Percentiles rank a stretch among this genome's conserved stretches.
Conservation (phyloP, 2,329 filamentous ascomycete genomes). For the Hyphodiscus sp. region DNA sequence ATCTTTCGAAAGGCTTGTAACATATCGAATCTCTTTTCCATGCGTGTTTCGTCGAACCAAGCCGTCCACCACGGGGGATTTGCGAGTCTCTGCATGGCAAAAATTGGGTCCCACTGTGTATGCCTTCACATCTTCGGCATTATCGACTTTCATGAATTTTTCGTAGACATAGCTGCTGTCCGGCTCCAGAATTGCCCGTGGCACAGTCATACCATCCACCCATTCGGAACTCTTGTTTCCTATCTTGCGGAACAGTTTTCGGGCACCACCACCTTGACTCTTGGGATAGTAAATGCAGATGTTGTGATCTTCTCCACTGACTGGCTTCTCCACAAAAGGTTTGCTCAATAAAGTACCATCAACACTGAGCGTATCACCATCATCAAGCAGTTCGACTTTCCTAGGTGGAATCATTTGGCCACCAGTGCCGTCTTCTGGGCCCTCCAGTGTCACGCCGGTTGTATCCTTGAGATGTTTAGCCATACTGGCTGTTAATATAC, state of each 20-base stretch:
- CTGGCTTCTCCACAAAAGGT: constrained; percentile 96
- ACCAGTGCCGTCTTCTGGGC: constrained; percentile 60
- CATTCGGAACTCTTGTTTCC: constrained; percentile 99
- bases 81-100: constrained; percentile 94
- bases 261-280: constrained; percentile 78
- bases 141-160: constrained; percentile 93
- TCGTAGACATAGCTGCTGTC: constrained; percentile 90
- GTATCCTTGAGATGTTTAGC: constrained; percentile 73
- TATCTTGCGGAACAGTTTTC: constrained; percentile 91
- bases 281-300: constrained; percentile 96
- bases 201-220: constrained; percentile 67
- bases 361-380: constrained; percentile 80
- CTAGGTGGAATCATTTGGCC: constrained; percentile 45
- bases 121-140: constrained; percentile 96
- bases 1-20: constrained; percentile 73
- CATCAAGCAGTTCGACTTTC: constrained; percentile 79
- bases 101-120: constrained; percentile 92
- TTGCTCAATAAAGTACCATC: constrained; percentile 79
- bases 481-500: constrained; percentile 69
- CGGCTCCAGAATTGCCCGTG: constrained; percentile 74
- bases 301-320: constrained; percentile 98
- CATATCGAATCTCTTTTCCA: constrained; percentile 93
- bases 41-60: constrained; percentile 94
- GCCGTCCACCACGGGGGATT: constrained; percentile 94
- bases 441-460: constrained; percentile 69